Evolutionary conservation across 139 green algal species (phyloP).

Genomic region (Picochlorum sp.): DNA sequence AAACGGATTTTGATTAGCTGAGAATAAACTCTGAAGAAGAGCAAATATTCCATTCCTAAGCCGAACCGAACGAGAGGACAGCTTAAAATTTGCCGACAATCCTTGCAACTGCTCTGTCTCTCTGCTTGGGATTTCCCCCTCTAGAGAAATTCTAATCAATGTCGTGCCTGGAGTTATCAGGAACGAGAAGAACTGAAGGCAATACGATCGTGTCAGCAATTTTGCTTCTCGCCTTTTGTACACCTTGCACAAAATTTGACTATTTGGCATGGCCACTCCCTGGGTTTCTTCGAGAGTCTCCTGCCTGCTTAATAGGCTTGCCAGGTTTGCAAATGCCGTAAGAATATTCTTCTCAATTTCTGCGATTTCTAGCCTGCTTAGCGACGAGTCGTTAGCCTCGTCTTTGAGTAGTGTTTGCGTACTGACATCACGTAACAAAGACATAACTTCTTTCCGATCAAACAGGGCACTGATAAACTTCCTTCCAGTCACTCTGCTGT

Average conservation of each 20-base stretch:
- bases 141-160: not conserved
- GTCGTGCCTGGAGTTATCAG: not conserved
- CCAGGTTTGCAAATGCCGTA: not conserved
- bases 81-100: not conserved
- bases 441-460: too few species aligned
- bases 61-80: not conserved
- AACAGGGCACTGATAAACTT: too few species aligned
- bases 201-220: too few species aligned
- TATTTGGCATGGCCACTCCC: too few species aligned
- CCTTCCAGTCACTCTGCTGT: too few species aligned
- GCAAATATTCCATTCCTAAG: constrained; percentile 21
- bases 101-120: too few species aligned
- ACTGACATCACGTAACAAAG: too few species aligned
- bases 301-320: not conserved
- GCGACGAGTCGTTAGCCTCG: too few species aligned
- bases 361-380: not conserved
- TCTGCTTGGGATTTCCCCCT: not conserved
- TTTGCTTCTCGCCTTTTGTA: too few species aligned
- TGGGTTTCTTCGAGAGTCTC: too few species aligned
- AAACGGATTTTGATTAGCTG: constrained; percentile 28
- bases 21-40: constrained; percentile 20
- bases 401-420: too few species aligned
- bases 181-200: not conserved
- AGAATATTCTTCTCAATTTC: not conserved
- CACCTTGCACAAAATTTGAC: too few species aligned